Conservation (phyloP, 1,139 yeast species). For the Taiozyma sp. region DNA sequence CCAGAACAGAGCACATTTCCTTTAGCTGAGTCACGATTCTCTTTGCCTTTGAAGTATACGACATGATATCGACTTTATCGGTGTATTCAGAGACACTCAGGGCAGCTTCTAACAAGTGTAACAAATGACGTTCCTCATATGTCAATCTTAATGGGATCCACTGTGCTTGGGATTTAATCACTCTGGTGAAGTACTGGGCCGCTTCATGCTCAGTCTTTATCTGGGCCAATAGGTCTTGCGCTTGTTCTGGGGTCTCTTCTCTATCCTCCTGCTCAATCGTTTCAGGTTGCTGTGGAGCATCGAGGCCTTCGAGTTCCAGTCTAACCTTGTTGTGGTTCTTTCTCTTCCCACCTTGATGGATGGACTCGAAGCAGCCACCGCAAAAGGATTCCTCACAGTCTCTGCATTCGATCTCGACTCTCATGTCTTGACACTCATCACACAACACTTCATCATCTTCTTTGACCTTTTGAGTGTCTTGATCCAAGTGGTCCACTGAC, state of each 20-base stretch:
- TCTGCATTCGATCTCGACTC: slow-evolving; percentile 49
- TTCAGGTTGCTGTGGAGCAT: too few species aligned
- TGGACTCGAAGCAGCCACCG: slow-evolving; percentile 56
- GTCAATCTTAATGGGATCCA: slow-evolving; percentile 64
- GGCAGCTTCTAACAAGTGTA: slow-evolving; percentile 63
- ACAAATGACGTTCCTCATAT: slow-evolving; percentile 56
- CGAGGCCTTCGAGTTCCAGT: slow-evolving; percentile 7
- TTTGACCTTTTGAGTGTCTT: slow-evolving; percentile 15
- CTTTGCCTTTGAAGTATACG: slow-evolving; percentile 57
- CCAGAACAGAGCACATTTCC: slow-evolving; percentile 68
- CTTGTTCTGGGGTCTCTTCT: background rate
- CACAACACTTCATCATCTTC: slow-evolving; percentile 39
- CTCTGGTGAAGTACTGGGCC: slow-evolving; percentile 10
- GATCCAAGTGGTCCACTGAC: slow-evolving; percentile 19
- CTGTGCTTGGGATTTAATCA: slow-evolving; percentile 36
- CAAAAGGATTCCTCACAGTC: slow-evolving; percentile 63
- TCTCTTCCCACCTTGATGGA: slow-evolving; percentile 62
- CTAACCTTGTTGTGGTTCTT: slow-evolving; percentile 35
- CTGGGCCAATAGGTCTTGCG: background rate
- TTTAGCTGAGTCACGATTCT: slow-evolving; percentile 62
- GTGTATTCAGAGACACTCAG: slow-evolving; percentile 70
- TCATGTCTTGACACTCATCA: slow-evolving; percentile 67
- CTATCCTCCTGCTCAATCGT: background rate
- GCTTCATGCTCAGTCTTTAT: background rate
- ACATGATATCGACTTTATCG: slow-evolving; percentile 61